These are phyloP conservation scores for Microdochium nivale DNA, from an alignment of 2,329 filamentous ascomycete species.

Conservation along the genomic window DNA sequence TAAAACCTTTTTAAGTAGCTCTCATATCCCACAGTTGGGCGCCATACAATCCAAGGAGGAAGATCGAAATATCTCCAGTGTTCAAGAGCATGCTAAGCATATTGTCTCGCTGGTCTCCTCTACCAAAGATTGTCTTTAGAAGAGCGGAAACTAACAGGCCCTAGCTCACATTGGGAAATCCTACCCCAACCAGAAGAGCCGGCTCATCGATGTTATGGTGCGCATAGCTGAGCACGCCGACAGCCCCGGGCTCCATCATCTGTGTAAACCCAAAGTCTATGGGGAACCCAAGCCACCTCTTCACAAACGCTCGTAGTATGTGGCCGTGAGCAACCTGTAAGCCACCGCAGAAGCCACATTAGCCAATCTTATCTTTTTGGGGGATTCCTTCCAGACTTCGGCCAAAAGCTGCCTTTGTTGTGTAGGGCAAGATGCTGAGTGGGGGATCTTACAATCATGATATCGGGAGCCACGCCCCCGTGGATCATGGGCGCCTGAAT, in stretches of 20 bases:
- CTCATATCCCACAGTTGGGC: no score
- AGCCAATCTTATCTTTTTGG: no score
- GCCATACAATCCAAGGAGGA: no score
- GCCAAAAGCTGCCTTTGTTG: no score
- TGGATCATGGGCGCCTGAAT: slow-evolving; percentile 31
- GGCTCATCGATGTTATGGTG: neutral
- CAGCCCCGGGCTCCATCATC: neutral
- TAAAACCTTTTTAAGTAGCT: no score
- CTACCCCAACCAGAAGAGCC: neutral
- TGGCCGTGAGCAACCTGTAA: slow-evolving; percentile 29
- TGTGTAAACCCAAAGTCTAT: slow-evolving; percentile 1
- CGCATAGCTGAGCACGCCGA: neutral
- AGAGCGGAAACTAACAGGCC: neutral
- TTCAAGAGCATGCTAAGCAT: neutral
- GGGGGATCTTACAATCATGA: slow-evolving; percentile 36
- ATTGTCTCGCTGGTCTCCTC: neutral
- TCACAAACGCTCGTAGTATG: slow-evolving; percentile 45
- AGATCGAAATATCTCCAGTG: no score
- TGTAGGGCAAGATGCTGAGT: no score
- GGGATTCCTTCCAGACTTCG: no score
- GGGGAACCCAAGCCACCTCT: slow-evolving; percentile 40
- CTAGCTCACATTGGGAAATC: neutral
- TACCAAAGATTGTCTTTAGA: no score
- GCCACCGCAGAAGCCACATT: no score
- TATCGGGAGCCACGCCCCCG: slow-evolving; percentile 32